Evolutionary conservation across 257 asterid species (phyloP).

Genomic region (Jasminum sambac): DNA sequence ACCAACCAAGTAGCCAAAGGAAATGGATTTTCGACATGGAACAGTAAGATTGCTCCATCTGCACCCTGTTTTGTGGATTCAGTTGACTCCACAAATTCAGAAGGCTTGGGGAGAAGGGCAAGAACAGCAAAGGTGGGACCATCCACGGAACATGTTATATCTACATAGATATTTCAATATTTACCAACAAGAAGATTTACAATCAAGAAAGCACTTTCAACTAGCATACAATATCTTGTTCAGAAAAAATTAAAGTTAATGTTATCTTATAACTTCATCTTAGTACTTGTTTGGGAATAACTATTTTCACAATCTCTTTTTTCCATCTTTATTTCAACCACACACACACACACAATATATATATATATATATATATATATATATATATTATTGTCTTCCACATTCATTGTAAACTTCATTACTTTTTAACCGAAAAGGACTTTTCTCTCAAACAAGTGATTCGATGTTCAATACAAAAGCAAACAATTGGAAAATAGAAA

Average conservation of each 20-base stretch:
- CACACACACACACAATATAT: too few relatives aligned
- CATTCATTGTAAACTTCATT: too few relatives aligned
- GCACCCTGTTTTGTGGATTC: conserved; percentile 31
- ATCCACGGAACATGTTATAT: conserved; percentile 64
- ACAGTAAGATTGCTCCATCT: conserved; percentile 68
- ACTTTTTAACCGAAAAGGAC: too few relatives aligned
- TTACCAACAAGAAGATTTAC: conserved; percentile 14
- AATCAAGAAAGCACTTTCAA: background rate
- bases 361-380: too few relatives aligned
- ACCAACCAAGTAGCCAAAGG: conserved; percentile 77
- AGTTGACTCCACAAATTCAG: conserved; percentile 25
- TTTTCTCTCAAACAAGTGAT: too few relatives aligned
- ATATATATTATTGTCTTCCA: too few relatives aligned
- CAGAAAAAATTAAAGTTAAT: too few relatives aligned
- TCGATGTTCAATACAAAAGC: background rate
- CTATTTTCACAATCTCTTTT: too few relatives aligned
- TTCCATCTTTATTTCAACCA: too few relatives aligned
- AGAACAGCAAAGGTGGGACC: conserved; percentile 74
- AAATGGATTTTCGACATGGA: conserved; percentile 59
- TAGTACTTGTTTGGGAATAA: too few relatives aligned
- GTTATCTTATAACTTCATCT: too few relatives aligned
- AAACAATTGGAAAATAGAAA: background rate
- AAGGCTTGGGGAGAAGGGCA: conserved; percentile 42
- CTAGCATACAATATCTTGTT: background rate
- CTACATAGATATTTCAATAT: conserved; percentile 46